Evolutionary conservation across 2,329 filamentous ascomycete species (phyloP), one percentile per base, ranked within the genome.

Genomic region (Dothistroma septosporum): DNA sequence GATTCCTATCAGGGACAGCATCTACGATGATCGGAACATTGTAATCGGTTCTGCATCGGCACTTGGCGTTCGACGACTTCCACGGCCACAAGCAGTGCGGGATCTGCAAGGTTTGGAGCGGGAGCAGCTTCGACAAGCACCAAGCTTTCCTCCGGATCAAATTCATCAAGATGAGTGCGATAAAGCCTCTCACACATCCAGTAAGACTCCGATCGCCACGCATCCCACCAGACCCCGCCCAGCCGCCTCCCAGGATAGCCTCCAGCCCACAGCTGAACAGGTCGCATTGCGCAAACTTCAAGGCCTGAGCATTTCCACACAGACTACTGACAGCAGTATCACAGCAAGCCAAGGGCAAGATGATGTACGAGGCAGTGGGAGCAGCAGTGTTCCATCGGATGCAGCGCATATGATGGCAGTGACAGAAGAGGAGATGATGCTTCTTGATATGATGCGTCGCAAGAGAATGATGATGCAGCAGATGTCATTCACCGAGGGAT

Each of bases 381-480:
- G 50, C 28, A 50, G 47, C 28, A 53, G 50, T 16, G 54, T 53
- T 12, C 47, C 53, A 14, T 31, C 52, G 22, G 65, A 67, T 35
- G 59, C 55, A 28, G 46, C 61, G 60, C 62, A 69, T 62, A 61
- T 66, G 68, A 80, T 82, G 76, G 76, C 77, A 32, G 79, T 82
- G 16, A 80, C 79, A 1, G 74, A 78, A 57, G 79, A 82, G 66
- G 79, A 82, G 65, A 79, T 80, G 68, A 76, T 77, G 24, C 66
- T 82, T 14, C 64, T 82, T 37, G 79, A 80, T 58, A 70, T 81
- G 69, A 80, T 82, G 77, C 77, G 79, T 8, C 74, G 76, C 59
- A 81, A 80, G 66, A 75, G 79, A 49, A 78, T 78, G 11, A 75
- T 74, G 8, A 80, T 80, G 78, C 73, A 73, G 28, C 76, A 78